These are phyloP conservation scores for Boletus rufocinnamomeus DNA, from an alignment of 768 basidiomycete species.

Conservation along the genomic window DNA sequence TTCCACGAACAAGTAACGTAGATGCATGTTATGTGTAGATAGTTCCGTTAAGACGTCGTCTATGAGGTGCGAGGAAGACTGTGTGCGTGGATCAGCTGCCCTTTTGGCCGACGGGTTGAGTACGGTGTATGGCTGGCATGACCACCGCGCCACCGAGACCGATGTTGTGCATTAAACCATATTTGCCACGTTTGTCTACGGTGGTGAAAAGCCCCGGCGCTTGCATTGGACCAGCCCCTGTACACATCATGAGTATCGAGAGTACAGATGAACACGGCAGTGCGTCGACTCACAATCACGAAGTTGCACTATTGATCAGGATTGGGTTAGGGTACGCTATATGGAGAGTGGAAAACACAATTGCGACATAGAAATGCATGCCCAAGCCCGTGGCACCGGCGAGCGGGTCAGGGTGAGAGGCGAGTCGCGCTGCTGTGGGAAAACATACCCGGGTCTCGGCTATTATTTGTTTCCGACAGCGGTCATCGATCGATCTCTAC, in stretches of 20 bases:
- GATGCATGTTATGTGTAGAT: slow-evolving; percentile 45
- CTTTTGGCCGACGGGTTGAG: slow-evolving; percentile 74
- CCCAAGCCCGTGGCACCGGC: slow-evolving; percentile 82
- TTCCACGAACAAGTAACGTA: slow-evolving; percentile 66
- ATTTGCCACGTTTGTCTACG: slow-evolving; percentile 70
- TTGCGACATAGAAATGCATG: slow-evolving; percentile 87
- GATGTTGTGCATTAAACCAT: slow-evolving; percentile 80
- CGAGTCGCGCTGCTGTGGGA: too few relatives aligned
- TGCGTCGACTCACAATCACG: slow-evolving; percentile 55
- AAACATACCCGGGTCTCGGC: background rate
- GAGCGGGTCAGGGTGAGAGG: too few relatives aligned
- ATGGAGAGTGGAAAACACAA: slow-evolving; percentile 40
- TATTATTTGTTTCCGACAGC: background rate
- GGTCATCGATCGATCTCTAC: background rate
- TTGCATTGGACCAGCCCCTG: slow-evolving; percentile 87
- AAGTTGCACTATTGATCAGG: slow-evolving; percentile 60
- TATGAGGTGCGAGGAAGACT: slow-evolving; percentile 73
- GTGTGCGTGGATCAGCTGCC: slow-evolving; percentile 69
- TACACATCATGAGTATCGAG: background rate
- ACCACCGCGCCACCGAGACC: slow-evolving; percentile 77
- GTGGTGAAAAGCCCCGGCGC: slow-evolving; percentile 66
- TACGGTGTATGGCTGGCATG: slow-evolving; percentile 84
- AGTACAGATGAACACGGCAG: background rate
- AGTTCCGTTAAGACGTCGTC: slow-evolving; percentile 62
- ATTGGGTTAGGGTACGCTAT: slow-evolving; percentile 1